Percentiles rank a stretch among this genome's conserved stretches.
Evolutionary conservation across 2,329 filamentous ascomycete species (phyloP).

Genomic region (Botryotinia globosa): DNA sequence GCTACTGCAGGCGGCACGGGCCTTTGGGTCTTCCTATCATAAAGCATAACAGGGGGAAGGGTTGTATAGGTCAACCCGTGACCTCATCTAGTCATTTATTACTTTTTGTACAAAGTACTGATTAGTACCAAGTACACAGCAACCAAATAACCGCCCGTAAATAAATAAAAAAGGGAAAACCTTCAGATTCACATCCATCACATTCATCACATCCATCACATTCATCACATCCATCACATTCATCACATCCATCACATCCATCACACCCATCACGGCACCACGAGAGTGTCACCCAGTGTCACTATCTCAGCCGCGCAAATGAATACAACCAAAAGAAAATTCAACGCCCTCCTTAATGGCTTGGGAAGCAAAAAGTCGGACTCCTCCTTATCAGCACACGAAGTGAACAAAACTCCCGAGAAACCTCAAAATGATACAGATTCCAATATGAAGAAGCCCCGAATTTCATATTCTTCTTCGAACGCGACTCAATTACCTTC

Average conservation of each 20-base stretch:
- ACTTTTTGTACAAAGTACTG: background rate
- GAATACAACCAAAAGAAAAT: conserved; percentile 80
- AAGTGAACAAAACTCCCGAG: conserved; percentile 41
- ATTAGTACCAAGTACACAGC: no score
- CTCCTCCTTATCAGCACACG: conserved; percentile 43
- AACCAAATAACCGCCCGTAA: background rate
- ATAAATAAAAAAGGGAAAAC: background rate
- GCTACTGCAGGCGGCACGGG: conserved; percentile 4
- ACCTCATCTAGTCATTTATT: background rate
- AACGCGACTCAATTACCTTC: conserved; percentile 18
- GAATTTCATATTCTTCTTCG: conserved; percentile 29
- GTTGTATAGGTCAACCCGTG: background rate
- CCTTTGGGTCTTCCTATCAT: background rate
- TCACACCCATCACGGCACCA: no score
- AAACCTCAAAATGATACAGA: conserved; percentile 33
- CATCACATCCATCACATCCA: no score
- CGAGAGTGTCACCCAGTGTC: conserved; percentile 6
- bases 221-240: background rate
- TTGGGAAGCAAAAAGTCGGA: conserved; percentile 49
- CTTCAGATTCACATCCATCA: no score
- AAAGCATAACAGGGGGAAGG: background rate
- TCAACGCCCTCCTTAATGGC: conserved; percentile 70
- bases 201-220: background rate
- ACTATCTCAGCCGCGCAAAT: conserved; percentile 42
- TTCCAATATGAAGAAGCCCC: conserved; percentile 34